These are phyloP conservation scores for Arthrobotrys conoides DNA, from an alignment of 2,329 filamentous ascomycete species.

Conservation along the genomic window DNA sequence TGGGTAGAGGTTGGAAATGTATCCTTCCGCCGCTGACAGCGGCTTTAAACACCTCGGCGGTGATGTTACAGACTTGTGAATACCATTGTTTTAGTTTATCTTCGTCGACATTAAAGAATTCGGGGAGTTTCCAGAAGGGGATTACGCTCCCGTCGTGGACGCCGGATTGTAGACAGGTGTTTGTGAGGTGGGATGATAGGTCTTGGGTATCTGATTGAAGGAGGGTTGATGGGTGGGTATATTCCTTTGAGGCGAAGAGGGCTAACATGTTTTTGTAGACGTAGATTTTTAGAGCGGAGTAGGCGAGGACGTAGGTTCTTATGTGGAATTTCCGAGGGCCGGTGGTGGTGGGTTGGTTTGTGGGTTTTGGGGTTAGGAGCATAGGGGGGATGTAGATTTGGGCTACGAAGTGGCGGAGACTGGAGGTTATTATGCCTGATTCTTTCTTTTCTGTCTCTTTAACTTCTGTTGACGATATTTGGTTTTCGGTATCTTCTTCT, in stretches of 20 bases:
- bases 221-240: conserved; percentile 73
- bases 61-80: conserved; percentile 79
- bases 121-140: conserved; percentile 78
- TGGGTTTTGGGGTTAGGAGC: conserved; percentile 71
- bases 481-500: conserved; percentile 47
- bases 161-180: conserved; percentile 87
- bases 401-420: conserved; percentile 94
- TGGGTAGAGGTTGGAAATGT: conserved; percentile 88
- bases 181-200: conserved; percentile 86
- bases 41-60: conserved; percentile 85
- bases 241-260: conserved; percentile 84
- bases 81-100: conserved; percentile 76
- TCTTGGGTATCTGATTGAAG: conserved; percentile 65
- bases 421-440: conserved; percentile 80
- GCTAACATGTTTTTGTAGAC: conserved; percentile 94
- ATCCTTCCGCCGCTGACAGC: conserved; percentile 86
- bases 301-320: conserved; percentile 87
- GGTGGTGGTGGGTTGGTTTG: conserved; percentile 64
- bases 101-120: conserved; percentile 63
- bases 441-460: conserved; percentile 66
- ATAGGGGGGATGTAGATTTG: conserved; percentile 95
- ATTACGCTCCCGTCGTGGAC: conserved; percentile 76
- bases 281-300: conserved; percentile 83
- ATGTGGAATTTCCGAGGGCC: conserved; percentile 91
- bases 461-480: conserved; percentile 19